Conservation (phyloP, 2,329 filamentous ascomycete genomes). For the Podosphaera fusca region DNA sequence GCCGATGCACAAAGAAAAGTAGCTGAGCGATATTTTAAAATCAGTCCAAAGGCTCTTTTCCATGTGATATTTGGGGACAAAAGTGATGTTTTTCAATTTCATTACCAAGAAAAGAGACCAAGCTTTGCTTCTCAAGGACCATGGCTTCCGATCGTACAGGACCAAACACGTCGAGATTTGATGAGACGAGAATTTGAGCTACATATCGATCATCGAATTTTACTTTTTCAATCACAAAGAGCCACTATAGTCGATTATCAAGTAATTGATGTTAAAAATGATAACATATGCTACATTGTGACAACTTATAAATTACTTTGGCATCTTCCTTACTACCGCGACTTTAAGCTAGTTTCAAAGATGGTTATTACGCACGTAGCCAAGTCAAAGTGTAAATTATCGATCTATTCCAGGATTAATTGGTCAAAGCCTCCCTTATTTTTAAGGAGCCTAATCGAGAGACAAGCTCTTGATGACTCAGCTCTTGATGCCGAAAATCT, state of each 20-base stretch:
- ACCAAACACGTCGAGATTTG: conserved; percentile 29
- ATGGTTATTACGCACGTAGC: conserved; percentile 83
- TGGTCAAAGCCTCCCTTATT: conserved; percentile 49
- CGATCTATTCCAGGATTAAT: conserved; percentile 68
- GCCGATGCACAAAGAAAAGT: conserved; percentile 55
- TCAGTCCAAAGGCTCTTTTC: conserved; percentile 84
- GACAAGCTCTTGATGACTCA: conserved; percentile 54
- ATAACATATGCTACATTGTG: conserved; percentile 47
- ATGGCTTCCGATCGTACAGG: conserved; percentile 51
- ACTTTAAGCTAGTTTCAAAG: conserved; percentile 68
- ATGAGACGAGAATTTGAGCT: conserved; percentile 50
- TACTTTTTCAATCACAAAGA: conserved; percentile 37
- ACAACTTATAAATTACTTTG: conserved; percentile 34
- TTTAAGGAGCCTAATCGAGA: conserved; percentile 36
- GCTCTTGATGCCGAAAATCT: conserved; percentile 50
- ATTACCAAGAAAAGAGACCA: conserved; percentile 65
- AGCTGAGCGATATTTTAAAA: conserved; percentile 63
- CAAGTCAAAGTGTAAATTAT: conserved; percentile 80
- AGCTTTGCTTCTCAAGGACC: conserved; percentile 66
- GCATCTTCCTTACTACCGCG: conserved; percentile 58
- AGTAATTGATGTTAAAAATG: conserved; percentile 60
- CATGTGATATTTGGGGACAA: conserved; percentile 94
- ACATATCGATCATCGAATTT: conserved; percentile 42
- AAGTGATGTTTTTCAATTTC: conserved; percentile 75
- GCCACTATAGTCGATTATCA: conserved; percentile 59